A percentile compares a stretch with the other conserved stretches of the same genome.
Evolutionary conservation across 2,329 filamentous ascomycete species (phyloP).

Genomic region (Aspergillus versicolor): DNA sequence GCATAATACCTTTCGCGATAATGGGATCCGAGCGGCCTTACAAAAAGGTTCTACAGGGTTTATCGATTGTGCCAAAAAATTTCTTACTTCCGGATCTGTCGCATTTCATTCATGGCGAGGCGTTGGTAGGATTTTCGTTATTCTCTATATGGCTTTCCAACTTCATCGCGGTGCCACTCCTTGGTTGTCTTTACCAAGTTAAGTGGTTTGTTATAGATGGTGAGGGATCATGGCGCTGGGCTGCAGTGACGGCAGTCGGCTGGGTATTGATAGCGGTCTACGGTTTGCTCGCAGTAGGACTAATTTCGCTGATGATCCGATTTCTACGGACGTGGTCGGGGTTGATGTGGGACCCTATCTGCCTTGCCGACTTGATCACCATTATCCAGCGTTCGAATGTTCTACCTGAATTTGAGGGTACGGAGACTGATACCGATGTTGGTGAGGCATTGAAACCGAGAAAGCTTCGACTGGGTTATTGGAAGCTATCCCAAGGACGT

Average conservation of each 20-base stretch:
- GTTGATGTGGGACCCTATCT: constrained; percentile 80
- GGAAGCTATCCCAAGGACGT: constrained; percentile 62
- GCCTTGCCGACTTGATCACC: constrained; percentile 75
- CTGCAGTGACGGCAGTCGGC: constrained; percentile 71
- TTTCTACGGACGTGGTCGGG: constrained; percentile 69
- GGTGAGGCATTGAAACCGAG: constrained; percentile 54
- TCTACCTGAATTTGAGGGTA: constrained; percentile 67
- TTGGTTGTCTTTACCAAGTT: constrained; percentile 72
- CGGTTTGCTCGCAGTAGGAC: constrained; percentile 60
- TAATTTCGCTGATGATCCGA: constrained; percentile 60
- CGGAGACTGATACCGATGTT: constrained; percentile 57
- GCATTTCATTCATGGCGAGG: constrained; percentile 68
- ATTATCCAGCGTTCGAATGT: constrained; percentile 79
- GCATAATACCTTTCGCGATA: constrained; percentile 74
- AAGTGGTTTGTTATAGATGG: constrained; percentile 61
- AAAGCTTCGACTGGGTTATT: constrained; percentile 78
- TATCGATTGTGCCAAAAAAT: constrained; percentile 59
- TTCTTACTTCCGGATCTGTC: constrained; percentile 67
- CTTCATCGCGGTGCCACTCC: constrained; percentile 73
- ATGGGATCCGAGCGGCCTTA: constrained; percentile 66
- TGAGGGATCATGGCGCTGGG: constrained; percentile 71
- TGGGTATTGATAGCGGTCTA: constrained; percentile 79
- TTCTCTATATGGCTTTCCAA: constrained; percentile 73
- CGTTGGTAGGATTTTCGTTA: constrained; percentile 65
- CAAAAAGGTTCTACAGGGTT: constrained; percentile 63